Conservation (phyloP, 805 yeast species). For the Schwanniomyces occidentalis region DNA sequence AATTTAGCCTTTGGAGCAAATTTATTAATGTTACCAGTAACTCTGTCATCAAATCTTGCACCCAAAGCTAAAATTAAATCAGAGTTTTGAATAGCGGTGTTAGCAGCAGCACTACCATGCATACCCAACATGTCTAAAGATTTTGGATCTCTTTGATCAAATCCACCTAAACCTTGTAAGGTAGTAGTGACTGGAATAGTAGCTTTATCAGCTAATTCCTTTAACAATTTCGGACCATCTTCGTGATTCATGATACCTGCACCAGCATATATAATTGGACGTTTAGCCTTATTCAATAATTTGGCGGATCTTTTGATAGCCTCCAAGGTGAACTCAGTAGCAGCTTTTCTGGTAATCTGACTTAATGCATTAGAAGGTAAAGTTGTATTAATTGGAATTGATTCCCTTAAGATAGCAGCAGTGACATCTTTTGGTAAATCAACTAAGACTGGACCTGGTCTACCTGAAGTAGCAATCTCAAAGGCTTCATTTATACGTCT, state of each 20-base stretch:
- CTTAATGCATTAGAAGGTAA: conserved; percentile 73
- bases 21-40: conserved; percentile 78
- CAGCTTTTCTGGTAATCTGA: conserved; percentile 66
- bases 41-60: conserved; percentile 98
- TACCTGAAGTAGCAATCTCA: conserved; percentile 91
- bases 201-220: conserved; percentile 87
- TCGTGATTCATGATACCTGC: conserved; percentile 80
- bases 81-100: conserved; percentile 89
- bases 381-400: conserved; percentile 80
- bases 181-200: conserved; percentile 96
- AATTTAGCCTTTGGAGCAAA: conserved; percentile 93
- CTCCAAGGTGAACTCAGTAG: conserved; percentile 71
- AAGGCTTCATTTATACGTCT: conserved; percentile 96
- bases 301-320: conserved; percentile 76
- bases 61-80: conserved; percentile 93
- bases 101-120: conserved; percentile 97
- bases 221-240: conserved; percentile 76
- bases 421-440: conserved; percentile 98
- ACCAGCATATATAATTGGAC: conserved; percentile 89
- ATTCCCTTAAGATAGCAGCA: conserved; percentile 80
- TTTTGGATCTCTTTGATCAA: conserved; percentile 87
- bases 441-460: conserved; percentile 98
- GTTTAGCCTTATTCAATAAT: conserved; percentile 77
- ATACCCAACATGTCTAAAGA: conserved; percentile 96
- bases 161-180: conserved; percentile 90